These are phyloP conservation scores for Elsinoe australis DNA, from an alignment of 2,329 filamentous ascomycete genomes.

Conservation along the genomic window DNA sequence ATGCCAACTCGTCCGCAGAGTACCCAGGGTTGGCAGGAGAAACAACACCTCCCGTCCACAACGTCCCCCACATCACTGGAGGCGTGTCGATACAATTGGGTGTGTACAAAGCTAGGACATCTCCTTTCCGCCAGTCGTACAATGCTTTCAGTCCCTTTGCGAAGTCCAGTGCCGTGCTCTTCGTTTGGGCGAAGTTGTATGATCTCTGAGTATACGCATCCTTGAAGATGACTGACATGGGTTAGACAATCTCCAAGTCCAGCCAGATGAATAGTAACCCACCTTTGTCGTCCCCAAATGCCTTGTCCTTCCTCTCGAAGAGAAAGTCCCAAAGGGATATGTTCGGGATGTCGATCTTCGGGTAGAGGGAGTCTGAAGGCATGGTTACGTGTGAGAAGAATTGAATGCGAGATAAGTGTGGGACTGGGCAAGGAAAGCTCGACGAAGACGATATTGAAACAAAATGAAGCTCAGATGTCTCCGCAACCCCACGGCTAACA, in stretches of 20 bases:
- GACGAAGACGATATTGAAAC: background rate
- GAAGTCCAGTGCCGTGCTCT: slow-evolving; percentile 61
- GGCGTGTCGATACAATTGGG: slow-evolving; percentile 83
- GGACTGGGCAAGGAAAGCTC: background rate
- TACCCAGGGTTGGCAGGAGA: slow-evolving; percentile 88
- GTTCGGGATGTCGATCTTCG: slow-evolving; percentile 60
- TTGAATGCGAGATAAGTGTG: background rate
- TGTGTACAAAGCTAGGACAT: slow-evolving; percentile 74
- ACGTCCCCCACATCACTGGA: slow-evolving; percentile 64
- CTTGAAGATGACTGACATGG: slow-evolving; percentile 61
- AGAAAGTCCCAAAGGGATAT: slow-evolving; percentile 72
- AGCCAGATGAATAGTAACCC: slow-evolving; percentile 19
- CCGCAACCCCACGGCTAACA: slow-evolving; percentile 10
- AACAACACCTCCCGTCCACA: slow-evolving; percentile 74
- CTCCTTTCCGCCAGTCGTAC: slow-evolving; percentile 74
- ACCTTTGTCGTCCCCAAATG: slow-evolving; percentile 68
- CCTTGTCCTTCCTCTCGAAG: slow-evolving; percentile 59
- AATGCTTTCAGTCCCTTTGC: slow-evolving; percentile 67
- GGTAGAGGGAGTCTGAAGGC: slow-evolving; percentile 62
- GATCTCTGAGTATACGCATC: slow-evolving; percentile 61
- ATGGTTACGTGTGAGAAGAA: slow-evolving; percentile 40
- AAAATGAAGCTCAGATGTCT: slow-evolving; percentile 2
- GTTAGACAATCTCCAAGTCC: background rate
- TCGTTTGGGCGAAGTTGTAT: slow-evolving; percentile 65
- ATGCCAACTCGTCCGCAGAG: slow-evolving; percentile 72